Evolutionary conservation across 768 basidiomycete genomes (phyloP).

Genomic region (Tricholoma flavovirens): DNA sequence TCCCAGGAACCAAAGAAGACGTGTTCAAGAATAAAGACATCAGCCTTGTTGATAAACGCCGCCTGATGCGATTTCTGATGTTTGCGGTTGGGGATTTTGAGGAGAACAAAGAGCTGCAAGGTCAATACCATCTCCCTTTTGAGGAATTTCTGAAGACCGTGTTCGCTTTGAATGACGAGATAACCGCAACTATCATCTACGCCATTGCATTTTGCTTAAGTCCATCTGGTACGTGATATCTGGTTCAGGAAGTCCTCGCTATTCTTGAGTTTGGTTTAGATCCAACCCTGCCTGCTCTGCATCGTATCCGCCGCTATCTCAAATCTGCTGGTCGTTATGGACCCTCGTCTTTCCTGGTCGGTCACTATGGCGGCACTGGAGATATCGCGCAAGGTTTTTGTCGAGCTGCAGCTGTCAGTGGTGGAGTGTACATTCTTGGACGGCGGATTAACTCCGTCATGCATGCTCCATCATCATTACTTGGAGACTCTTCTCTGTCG

Average conservation of each 20-base stretch:
- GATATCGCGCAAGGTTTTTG: constrained; percentile 91
- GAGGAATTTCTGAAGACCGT: constrained; percentile 53
- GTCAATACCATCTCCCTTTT: constrained; percentile 53
- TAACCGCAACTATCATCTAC: constrained; percentile 61
- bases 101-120: constrained; percentile 47
- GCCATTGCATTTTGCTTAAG: constrained; percentile 70
- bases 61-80: constrained; percentile 87
- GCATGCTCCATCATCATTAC: constrained; percentile 1
- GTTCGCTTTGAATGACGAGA: constrained; percentile 57
- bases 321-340: constrained; percentile 84
- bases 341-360: constrained; percentile 76
- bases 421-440: constrained; percentile 69
- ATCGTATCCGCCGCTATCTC: constrained; percentile 69
- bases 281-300: constrained; percentile 54
- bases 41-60: constrained; percentile 76
- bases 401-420: constrained; percentile 79
- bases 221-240: constrained; percentile 42
- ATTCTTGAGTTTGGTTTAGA: constrained; percentile 39
- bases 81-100: constrained; percentile 79
- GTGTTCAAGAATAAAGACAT: constrained; percentile 84
- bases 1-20: constrained; percentile 89
- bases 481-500: constrained; percentile 1
- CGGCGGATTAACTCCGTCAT: constrained; percentile 33
- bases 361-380: constrained; percentile 90
- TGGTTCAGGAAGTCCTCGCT: not conserved